A percentile compares a stretch with the other conserved stretches of the same genome.
Conservation (phyloP, 345 rosid genomes). For the Salix suchowensis region DNA sequence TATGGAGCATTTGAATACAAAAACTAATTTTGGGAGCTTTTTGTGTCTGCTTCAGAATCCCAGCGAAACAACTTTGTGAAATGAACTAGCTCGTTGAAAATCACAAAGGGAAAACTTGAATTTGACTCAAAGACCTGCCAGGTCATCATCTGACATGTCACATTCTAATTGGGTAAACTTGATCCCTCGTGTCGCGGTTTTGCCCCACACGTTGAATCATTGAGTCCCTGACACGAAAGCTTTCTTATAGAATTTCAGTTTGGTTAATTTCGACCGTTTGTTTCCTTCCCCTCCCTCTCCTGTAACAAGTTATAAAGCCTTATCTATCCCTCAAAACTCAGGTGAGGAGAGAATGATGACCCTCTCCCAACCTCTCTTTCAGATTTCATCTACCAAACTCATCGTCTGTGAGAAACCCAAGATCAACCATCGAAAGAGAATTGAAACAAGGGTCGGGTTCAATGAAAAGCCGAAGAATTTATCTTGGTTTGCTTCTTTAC, state of each 20-base stretch:
- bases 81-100: too few relatives aligned
- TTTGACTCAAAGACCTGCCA: too few relatives aligned
- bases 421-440: slow-evolving; percentile 9
- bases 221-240: not conserved
- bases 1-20: too few relatives aligned
- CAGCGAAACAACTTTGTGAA: too few relatives aligned
- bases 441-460: slow-evolving; percentile 5
- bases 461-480: not conserved
- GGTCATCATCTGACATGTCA: too few relatives aligned
- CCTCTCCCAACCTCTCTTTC: slow-evolving; percentile 26
- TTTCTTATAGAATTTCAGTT: not conserved
- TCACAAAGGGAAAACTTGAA: too few relatives aligned
- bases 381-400: slow-evolving; percentile 18
- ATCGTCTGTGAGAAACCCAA: slow-evolving; percentile 25
- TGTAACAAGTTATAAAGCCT: not conserved
- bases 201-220: not conserved
- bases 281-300: not conserved
- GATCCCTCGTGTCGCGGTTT: not conserved
- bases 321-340: not conserved
- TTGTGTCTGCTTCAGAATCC: too few relatives aligned
- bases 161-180: too few relatives aligned
- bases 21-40: too few relatives aligned
- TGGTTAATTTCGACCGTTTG: slow-evolving; percentile 21
- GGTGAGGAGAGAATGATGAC: slow-evolving; percentile 22
- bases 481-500: slow-evolving; percentile 5